Evolutionary conservation across 495 filamentous ascomycete species (phyloP), one percentile per base, ranked within the genome.

Genomic region (Platismatia glauca): DNA sequence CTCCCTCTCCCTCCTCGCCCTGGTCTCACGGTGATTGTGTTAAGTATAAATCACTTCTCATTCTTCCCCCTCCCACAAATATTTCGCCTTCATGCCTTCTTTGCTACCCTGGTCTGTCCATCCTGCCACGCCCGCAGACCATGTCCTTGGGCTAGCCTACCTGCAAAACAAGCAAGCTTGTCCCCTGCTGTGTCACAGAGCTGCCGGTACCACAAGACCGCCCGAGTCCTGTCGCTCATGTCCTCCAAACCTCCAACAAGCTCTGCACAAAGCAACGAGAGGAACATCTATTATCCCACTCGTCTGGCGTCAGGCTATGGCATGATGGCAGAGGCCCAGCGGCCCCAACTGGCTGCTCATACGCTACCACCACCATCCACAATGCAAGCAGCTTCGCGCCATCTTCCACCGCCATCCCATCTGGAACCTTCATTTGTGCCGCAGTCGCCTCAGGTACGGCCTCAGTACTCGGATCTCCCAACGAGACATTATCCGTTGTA

Each of bases 361-460:
- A 60, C 37, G 7, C 31, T 64, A 15, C 63, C 63, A 3, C 63
- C 58, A 3, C 63, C 63, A 9, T 38, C 37, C 13, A 61, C 56
- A 53, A 53, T 53, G 41, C 38, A 59, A 34, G 50, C 62, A 35
- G 38, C 50, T 18, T 55, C 52, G 48, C 58, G 57, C 15, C 50
- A 59, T 46, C 39, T 59, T 33, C 63, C 63, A 27, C 37, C 58
- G 16, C 58, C 63, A 38, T 38, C 58, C n/a, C 63, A 60, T 46
- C 29, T 64, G 22, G 57, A 64, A 52, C 63, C 63, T 61, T 56
- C 53, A 13, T 64, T 60, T 31, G 53, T 60, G 24, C 63, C 63
- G 29, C 63, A 56, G 24, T 60, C 58, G 24, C 63, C 57, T 24
- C 57, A 59, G 18, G 63, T 56, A 33, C 63, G 63, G 39, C 63